Conservation (phyloP, 768 basidiomycete species). For the Tylopilus rubrobrunneus region DNA sequence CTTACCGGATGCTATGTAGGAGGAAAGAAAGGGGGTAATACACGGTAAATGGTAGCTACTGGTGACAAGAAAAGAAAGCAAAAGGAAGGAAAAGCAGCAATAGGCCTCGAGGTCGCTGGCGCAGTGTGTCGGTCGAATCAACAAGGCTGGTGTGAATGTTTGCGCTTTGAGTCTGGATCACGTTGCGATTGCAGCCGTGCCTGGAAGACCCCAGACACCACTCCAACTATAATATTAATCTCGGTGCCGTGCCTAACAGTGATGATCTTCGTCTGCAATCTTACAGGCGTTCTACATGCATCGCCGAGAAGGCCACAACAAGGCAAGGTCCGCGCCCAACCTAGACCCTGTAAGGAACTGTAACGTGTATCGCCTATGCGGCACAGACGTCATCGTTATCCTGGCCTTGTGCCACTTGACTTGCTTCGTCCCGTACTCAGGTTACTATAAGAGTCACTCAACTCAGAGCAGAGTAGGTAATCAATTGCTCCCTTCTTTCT, state of each 20-base stretch:
- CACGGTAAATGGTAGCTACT: slow-evolving; percentile 19
- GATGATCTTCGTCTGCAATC: neutral
- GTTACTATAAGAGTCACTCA: too few species aligned
- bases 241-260: neutral
- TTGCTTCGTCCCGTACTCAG: too few species aligned
- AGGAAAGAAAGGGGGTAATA: slow-evolving; percentile 11
- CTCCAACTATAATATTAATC: neutral
- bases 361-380: too few species aligned
- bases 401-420: too few species aligned
- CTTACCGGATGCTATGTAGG: slow-evolving; percentile 1
- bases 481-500: too few species aligned
- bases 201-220: neutral
- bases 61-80: slow-evolving; percentile 12
- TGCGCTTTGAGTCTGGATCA: too few species aligned
- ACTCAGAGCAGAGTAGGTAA: too few species aligned
- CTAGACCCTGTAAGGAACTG: too few species aligned
- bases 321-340: too few species aligned
- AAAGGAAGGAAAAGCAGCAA: slow-evolving; percentile 17
- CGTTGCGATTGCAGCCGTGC: neutral
- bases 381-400: too few species aligned
- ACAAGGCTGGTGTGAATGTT: slow-evolving; percentile 3
- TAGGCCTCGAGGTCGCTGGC: slow-evolving; percentile 3
- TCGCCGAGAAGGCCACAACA: too few species aligned
- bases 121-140: slow-evolving; percentile 8
- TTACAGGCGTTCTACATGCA: neutral